These are phyloP conservation scores for Gossypium davidsonii DNA, from an alignment of 441 rosid species.

Conservation along the genomic window DNA sequence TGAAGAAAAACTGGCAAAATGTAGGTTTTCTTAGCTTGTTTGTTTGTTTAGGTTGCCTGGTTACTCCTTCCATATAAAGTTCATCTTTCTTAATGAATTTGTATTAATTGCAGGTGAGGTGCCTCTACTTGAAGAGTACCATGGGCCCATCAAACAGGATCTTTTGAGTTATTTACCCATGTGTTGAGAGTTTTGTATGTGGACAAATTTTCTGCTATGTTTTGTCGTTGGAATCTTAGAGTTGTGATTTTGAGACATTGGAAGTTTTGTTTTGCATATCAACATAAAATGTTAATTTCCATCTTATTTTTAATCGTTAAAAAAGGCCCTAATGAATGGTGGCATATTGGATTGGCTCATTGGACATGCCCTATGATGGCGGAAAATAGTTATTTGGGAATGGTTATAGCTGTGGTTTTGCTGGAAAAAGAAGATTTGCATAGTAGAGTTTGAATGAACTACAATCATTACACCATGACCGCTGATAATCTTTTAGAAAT, in stretches of 20 bases:
- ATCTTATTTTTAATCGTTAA: too few species aligned
- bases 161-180: background rate
- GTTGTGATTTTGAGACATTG: background rate
- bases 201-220: background rate
- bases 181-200: background rate
- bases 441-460: too few species aligned
- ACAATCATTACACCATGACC: background rate
- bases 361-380: too few species aligned
- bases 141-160: background rate
- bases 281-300: background rate
- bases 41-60: background rate
- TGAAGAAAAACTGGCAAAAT: constrained; percentile 98
- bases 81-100: background rate
- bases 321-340: too few species aligned
- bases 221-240: background rate
- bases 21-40: constrained; percentile 35
- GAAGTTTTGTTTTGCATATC: background rate
- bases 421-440: background rate
- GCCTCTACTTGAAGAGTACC: background rate
- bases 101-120: background rate
- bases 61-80: background rate
- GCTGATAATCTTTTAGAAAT: background rate
- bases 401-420: background rate
- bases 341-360: too few species aligned
- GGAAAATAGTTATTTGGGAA: background rate